Evolutionary conservation across 495 filamentous ascomycete genomes (phyloP), one percentile per base, ranked within the genome.

Genomic region (Aspergillus kassunensis): DNA sequence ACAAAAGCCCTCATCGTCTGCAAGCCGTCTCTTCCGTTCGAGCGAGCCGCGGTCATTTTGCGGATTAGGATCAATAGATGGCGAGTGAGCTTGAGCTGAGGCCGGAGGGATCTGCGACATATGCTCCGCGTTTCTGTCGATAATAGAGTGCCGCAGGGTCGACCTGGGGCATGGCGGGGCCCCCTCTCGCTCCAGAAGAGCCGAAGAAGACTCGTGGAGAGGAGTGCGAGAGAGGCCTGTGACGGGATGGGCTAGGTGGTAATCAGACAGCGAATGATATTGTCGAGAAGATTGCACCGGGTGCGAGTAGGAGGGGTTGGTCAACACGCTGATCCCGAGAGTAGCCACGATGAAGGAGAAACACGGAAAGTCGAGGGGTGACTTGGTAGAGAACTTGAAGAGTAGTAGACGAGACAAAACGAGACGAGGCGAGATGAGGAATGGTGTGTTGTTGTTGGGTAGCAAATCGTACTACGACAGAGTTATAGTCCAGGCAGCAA

Each of bases 81-180:
- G n/a, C 23, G 56, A 46, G 44, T 55, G 60, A 56, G 59, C 69
- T 55, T 55, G 60, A 56, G 59, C 69, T 55, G 69, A 58, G 44
- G 61, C 62, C 43, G 67, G 56, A 53, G 65, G 55, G 46, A 65
- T 61, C 62, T 73, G 68, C 70, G 77, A 79, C 77, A 80, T 80
- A 60, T 71, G 71, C 60, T 63, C 59, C 69, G 67, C 58, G 49
- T 71, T 62, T 63, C 59, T 58, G 51, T 62, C 43, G 43, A 47
- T 42, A 44, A 47, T 42, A 31, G 55, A 55, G 27, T 59, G 64
- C 53, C 52, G 57, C 57, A 58, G 58, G 48, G 54, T n/a, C 30
- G 30, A 49, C 34, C 61, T 65, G 58, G 71, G 59, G 68, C 77
- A 80, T 80, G 68, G 67, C 70, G 68, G 57, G 58, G 60, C 39